phyloP scores from a whole-genome alignment of 345 rosid genomes.

The thale cress (Arabidopsis thaliana) region DNA sequence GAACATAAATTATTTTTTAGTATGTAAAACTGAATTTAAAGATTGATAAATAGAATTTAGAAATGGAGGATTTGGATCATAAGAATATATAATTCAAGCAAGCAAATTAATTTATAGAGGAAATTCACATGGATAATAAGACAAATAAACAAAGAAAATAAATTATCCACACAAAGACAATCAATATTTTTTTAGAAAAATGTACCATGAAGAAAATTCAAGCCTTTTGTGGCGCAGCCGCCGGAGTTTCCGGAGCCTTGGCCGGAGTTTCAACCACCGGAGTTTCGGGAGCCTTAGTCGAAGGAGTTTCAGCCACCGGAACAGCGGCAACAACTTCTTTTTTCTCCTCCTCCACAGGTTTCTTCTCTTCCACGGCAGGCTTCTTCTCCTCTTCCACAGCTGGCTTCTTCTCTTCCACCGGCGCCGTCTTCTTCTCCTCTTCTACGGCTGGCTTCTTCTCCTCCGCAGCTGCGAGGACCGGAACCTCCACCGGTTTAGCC shows the following conservation, averaged over 20 bases:
- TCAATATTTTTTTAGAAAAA: conserved; percentile 20
- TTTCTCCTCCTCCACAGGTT: conserved; percentile 49
- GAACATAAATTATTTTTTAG: not conserved
- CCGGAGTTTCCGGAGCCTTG: conserved; percentile 32
- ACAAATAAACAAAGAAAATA: conserved; percentile 30
- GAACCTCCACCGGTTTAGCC: conserved; percentile 26
- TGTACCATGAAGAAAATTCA: conserved; percentile 35
- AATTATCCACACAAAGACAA: conserved; percentile 42
- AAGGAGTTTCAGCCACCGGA: conserved; percentile 24
- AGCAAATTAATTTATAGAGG: conserved; percentile 21
- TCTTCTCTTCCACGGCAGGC: conserved; percentile 38
- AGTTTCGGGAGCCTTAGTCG: conserved; percentile 18
- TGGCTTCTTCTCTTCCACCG: conserved; percentile 28
- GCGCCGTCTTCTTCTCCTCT: conserved; percentile 20
- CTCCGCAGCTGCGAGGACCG: not conserved
- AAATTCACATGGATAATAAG: conserved; percentile 38
- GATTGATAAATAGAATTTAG: not conserved
- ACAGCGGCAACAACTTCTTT: conserved; percentile 41
- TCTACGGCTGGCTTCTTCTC: conserved; percentile 33
- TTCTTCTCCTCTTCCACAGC: conserved; percentile 21
- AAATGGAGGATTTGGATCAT: not conserved
- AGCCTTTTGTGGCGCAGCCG: conserved; percentile 53
- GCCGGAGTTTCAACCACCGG: conserved; percentile 9
- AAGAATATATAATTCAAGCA: conserved; percentile 22
- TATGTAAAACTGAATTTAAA: not conserved